phyloP scores from a whole-genome alignment of 2,329 filamentous ascomycete genomes.

The Pyrenochaeta sp. region DNA sequence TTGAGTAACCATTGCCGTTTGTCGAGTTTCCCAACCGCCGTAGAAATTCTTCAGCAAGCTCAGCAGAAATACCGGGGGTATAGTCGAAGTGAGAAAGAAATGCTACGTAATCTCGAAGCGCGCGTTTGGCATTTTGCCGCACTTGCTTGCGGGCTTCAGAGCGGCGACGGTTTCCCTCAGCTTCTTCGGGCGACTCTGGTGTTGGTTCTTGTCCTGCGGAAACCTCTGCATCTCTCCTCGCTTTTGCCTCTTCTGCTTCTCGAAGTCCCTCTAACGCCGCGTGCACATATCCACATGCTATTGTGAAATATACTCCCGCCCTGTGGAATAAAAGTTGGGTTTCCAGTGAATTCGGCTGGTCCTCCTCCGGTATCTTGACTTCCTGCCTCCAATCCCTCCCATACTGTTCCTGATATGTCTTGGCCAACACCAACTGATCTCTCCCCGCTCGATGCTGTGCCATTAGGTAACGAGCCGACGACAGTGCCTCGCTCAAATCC shows the following conservation, averaged over 20 bases:
- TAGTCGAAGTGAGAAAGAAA: constrained; percentile 82
- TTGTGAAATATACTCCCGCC: constrained; percentile 73
- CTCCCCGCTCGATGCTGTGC: constrained; percentile 61
- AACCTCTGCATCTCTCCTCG: constrained; percentile 30
- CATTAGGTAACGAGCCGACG: constrained; percentile 61
- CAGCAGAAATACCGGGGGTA: constrained; percentile 72
- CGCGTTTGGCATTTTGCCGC: constrained; percentile 77
- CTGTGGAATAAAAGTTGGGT: constrained; percentile 80
- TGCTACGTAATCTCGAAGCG: constrained; percentile 75
- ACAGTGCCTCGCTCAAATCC: constrained; percentile 75
- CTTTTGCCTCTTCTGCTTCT: constrained; percentile 48
- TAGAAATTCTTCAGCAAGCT: constrained; percentile 64
- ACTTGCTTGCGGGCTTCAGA: constrained; percentile 73
- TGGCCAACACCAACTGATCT: constrained; percentile 63
- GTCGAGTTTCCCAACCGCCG: constrained; percentile 35
- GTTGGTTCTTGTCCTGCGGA: constrained; percentile 38
- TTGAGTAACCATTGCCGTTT: constrained; percentile 21
- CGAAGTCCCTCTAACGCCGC: constrained; percentile 62
- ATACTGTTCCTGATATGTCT: constrained; percentile 51
- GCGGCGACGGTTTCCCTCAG: constrained; percentile 57
- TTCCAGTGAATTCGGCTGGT: constrained; percentile 79
- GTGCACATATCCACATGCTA: constrained; percentile 73
- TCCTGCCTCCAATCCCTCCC: constrained; percentile 60
- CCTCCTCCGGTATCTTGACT: constrained; percentile 64
- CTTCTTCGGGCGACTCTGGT: constrained; percentile 55